Evolutionary conservation across 2,329 filamentous ascomycete genomes (phyloP).

Genomic region (Coniochaeta sp.): DNA sequence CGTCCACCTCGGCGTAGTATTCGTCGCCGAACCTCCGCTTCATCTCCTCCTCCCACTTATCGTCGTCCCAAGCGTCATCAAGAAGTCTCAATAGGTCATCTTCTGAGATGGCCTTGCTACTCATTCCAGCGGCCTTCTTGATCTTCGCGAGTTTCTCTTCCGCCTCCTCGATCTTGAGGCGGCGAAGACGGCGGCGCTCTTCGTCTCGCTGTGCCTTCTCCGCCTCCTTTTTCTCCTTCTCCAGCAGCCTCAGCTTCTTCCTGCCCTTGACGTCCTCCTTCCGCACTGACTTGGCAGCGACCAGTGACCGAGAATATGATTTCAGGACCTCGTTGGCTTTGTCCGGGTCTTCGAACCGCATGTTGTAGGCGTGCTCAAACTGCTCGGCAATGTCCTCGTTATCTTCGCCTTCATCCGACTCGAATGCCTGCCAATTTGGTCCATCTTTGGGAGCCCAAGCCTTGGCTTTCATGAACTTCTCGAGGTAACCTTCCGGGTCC

Average conservation of each 20-base stretch:
- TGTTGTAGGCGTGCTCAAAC: conserved; percentile 89
- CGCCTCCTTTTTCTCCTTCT: conserved; percentile 69
- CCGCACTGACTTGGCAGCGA: conserved; percentile 74
- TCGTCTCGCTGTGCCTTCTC: conserved; percentile 69
- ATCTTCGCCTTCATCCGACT: conserved; percentile 87
- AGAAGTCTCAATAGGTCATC: conserved; percentile 81
- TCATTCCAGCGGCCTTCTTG: conserved; percentile 78
- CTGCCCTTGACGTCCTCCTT: conserved; percentile 73
- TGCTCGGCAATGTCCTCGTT: conserved; percentile 69
- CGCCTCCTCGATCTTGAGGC: conserved; percentile 84
- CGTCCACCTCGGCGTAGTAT: conserved; percentile 72
- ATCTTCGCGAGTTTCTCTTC: conserved; percentile 83
- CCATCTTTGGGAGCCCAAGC: conserved; percentile 74
- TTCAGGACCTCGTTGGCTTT: conserved; percentile 82
- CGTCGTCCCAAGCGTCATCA: conserved; percentile 82
- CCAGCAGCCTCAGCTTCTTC: conserved; percentile 70
- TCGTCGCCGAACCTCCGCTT: conserved; percentile 77
- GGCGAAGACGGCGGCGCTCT: conserved; percentile 76
- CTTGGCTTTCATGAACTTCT: conserved; percentile 86
- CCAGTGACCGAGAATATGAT: conserved; percentile 83
- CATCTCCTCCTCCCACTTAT: conserved; percentile 89
- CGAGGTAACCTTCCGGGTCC: conserved; percentile 83
- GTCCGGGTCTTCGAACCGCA: conserved; percentile 88
- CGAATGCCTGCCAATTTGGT: conserved; percentile 70
- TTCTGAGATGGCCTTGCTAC: conserved; percentile 57